These are phyloP conservation scores for Nemophila menziesii DNA, from an alignment of 257 asterid genomes.

Conservation along the genomic window DNA sequence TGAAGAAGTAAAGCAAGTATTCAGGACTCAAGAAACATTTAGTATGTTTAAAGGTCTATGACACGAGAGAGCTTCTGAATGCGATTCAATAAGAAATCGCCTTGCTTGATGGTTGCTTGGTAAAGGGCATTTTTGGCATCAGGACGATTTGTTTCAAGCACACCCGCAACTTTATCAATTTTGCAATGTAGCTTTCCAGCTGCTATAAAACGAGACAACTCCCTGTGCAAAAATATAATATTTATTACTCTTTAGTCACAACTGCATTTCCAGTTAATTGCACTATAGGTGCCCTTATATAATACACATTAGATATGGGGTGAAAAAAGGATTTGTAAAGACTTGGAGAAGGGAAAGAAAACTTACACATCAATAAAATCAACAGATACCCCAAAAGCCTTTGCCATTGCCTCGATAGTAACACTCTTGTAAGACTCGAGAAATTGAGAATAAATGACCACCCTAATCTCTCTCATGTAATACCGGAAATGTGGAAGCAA, in stretches of 20 bases:
- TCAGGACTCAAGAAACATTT: background rate
- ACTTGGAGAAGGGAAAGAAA: background rate
- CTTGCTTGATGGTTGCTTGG: slow-evolving; percentile 88
- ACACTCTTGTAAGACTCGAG: slow-evolving; percentile 76
- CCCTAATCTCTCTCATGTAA: slow-evolving; percentile 71
- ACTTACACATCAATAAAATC: slow-evolving; percentile 68
- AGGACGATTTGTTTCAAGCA: slow-evolving; percentile 80
- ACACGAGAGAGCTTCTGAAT: slow-evolving; percentile 92
- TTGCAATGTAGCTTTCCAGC: slow-evolving; percentile 80
- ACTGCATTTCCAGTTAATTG: background rate
- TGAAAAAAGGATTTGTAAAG: background rate
- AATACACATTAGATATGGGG: background rate
- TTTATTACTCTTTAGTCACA: slow-evolving; percentile 1
- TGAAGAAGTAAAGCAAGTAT: too few species aligned
- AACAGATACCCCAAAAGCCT: slow-evolving; percentile 64
- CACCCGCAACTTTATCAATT: slow-evolving; percentile 82
- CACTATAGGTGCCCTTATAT: background rate
- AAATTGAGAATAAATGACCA: slow-evolving; percentile 80
- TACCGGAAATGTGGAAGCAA: slow-evolving; percentile 66
- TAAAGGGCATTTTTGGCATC: slow-evolving; percentile 90
- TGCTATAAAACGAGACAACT: slow-evolving; percentile 69
- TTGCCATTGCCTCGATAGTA: slow-evolving; percentile 74
- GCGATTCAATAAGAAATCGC: slow-evolving; percentile 84
- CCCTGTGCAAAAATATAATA: slow-evolving; percentile 43
- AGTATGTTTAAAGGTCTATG: slow-evolving; percentile 57